Conservation (phyloP, 83 land plant genomes). For the Isoetes engelmannii region DNA sequence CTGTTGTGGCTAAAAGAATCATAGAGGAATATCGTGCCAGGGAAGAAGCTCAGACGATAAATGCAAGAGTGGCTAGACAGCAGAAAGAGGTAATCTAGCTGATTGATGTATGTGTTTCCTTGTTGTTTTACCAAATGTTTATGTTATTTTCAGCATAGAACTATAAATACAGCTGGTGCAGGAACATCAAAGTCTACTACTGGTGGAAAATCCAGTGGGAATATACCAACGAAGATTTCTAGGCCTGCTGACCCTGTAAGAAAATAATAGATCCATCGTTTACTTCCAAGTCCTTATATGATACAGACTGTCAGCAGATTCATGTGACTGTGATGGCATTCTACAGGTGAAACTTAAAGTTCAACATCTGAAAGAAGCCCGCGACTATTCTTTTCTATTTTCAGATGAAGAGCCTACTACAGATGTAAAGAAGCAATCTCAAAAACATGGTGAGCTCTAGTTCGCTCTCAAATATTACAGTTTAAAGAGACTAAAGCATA, state of each 20-base stretch:
- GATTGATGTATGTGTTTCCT: background rate
- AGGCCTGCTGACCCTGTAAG: conserved; percentile 16
- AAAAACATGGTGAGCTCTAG: too few relatives aligned
- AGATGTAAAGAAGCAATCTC: background rate
- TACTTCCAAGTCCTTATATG: background rate
- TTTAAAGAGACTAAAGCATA: too few relatives aligned
- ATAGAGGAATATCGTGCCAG: conserved; percentile 64
- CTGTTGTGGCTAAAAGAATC: conserved; percentile 71
- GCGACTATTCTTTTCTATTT: conserved; percentile 81
- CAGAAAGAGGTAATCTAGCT: conserved; percentile 4
- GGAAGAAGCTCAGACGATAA: conserved; percentile 42
- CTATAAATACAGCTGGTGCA: too few relatives aligned
- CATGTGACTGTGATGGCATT: background rate
- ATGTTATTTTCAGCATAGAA: background rate
- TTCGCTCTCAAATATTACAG: too few relatives aligned
- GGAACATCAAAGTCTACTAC: conserved; percentile 1
- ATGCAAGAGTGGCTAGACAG: conserved; percentile 26
- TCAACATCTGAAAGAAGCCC: conserved; percentile 53
- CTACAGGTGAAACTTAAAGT: conserved; percentile 48
- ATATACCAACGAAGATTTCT: background rate
- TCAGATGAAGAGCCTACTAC: conserved; percentile 53
- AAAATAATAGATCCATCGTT: background rate
- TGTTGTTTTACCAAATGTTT: background rate
- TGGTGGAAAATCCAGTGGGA: background rate
- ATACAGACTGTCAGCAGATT: too few relatives aligned